Evolutionary conservation across 192 early-diverging fungal genomes (phyloP), one percentile per base, ranked within the genome.

Genomic region (Podila epigama): DNA sequence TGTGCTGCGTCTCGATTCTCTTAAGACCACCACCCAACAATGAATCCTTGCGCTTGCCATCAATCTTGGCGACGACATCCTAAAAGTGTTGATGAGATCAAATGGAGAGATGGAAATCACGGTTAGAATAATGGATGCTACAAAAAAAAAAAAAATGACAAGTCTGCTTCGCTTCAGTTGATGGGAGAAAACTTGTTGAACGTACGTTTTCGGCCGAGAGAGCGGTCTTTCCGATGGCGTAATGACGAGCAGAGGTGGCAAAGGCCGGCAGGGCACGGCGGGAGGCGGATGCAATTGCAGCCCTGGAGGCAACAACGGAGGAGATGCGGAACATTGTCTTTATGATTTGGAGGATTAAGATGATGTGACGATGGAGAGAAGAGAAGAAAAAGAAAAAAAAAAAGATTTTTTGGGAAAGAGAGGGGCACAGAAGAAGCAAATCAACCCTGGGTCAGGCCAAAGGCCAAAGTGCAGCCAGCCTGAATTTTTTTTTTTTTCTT

Each of bases 1-100:
- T 83, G 78, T 97, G 96, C 82, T 97, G 96, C 27, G 90, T 85
- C 51, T 87, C 89, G 54, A 94, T 92, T 58, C 92, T 86, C 62
- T 89, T 86, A 42, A 86, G 68, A 25, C 96, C 96, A 36, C 96
- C 96, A 53, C 96, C 96, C 16, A 89, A 51, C 2, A 84, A 68
- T 9, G 95, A 87, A 35, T 91, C 89, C 55, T 86, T 80, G 35
- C 96, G 87, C 78, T 96, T 94, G 18, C 51, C 69, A 51, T 88
- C 84, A 69, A 94, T 84, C 62, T 71, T 70, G 34, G 59, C 66
- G 33, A 85, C 66, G 36, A 78, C 79, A 52, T 77, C 79, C 70
- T 84, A 59, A 31, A 36, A 27, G 36, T 32, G 22, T 16, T 40
- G 12, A 64, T 20, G 25, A 53, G 62, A 62, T 64, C 51, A 53